phyloP scores from a whole-genome alignment of 2,329 filamentous ascomycete genomes.

The Alternaria gansuensis region DNA sequence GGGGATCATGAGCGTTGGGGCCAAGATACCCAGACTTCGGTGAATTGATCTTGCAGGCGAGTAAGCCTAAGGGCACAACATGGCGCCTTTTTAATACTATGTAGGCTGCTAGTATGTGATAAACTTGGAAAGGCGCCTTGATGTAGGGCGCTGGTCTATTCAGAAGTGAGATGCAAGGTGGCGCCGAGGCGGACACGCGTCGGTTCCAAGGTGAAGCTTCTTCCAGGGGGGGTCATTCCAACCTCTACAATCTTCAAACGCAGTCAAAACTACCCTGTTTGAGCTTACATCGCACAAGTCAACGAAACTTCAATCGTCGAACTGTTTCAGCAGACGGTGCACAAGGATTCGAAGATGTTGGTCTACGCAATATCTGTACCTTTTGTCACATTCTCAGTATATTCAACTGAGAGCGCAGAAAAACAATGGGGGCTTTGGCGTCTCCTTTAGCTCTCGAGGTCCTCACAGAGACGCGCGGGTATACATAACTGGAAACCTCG shows the following conservation, averaged over 20 bases:
- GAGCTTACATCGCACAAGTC: not conserved
- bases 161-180: not conserved
- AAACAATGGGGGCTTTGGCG: not conserved
- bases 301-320: not conserved
- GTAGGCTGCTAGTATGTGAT: not conserved
- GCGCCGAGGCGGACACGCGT: not conserved
- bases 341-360: not conserved
- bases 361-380: not conserved
- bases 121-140: not conserved
- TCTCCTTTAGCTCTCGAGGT: not conserved
- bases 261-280: not conserved
- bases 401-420: not conserved
- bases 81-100: not conserved
- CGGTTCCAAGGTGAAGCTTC: not conserved
- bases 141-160: not conserved
- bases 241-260: not conserved
- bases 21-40: slow-evolving; percentile 26
- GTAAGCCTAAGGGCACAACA: not conserved
- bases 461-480: slow-evolving; percentile 5
- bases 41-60: not conserved
- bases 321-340: slow-evolving; percentile 15
- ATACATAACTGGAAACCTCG: slow-evolving; percentile 6
- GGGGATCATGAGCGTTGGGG: slow-evolving; percentile 37
- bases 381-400: not conserved
- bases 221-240: not conserved